phyloP scores from a whole-genome alignment of 345 rosid genomes.

The Physaria fendleri region DNA sequence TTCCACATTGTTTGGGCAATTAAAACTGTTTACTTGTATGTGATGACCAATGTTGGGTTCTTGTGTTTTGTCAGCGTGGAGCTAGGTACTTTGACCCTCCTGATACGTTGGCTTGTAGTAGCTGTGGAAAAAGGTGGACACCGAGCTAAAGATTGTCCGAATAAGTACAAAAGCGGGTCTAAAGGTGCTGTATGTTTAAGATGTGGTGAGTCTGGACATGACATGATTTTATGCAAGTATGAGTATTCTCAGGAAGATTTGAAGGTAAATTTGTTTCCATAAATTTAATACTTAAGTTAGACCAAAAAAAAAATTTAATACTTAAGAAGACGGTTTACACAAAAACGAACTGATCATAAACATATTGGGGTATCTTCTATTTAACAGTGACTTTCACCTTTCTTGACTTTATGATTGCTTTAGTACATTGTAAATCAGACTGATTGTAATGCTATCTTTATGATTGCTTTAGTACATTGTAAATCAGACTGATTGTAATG shows the following conservation, averaged over 20 bases:
- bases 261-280: slow-evolving; percentile 43
- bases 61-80: slow-evolving; percentile 49
- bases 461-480: not conserved
- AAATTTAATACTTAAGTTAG: too few species aligned
- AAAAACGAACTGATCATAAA: not conserved
- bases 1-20: not conserved
- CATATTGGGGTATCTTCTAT: not conserved
- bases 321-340: not conserved
- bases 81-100: slow-evolving; percentile 81
- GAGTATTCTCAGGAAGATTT: slow-evolving; percentile 56
- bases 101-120: slow-evolving; percentile 19
- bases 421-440: not conserved
- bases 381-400: not conserved
- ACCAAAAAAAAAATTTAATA: too few species aligned
- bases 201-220: slow-evolving; percentile 84
- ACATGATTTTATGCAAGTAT: slow-evolving; percentile 68
- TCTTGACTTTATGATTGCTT: not conserved
- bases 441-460: not conserved
- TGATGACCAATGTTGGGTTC: slow-evolving; percentile 9
- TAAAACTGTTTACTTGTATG: not conserved
- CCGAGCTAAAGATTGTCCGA: too few species aligned
- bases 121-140: too few species aligned
- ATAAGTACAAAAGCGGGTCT: slow-evolving; percentile 34
- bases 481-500: not conserved
- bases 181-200: slow-evolving; percentile 55